These are phyloP conservation scores for Mortierella sp. DNA, from an alignment of 371 early-diverging fungal species.

Conservation along the genomic window DNA sequence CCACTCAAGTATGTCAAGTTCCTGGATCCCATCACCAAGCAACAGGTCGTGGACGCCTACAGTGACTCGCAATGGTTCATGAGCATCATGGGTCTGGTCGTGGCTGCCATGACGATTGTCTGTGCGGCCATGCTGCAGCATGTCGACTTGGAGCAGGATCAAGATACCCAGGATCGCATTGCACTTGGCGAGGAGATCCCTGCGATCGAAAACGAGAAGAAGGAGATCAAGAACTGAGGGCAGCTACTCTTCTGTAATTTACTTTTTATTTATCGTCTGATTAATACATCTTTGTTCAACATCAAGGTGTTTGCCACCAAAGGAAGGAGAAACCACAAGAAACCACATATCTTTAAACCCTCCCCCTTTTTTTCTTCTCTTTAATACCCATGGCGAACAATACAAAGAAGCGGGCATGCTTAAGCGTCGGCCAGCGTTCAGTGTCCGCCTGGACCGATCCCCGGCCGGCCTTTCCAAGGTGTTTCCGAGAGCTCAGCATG, in stretches of 20 bases:
- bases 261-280: background rate
- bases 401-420: too few species aligned
- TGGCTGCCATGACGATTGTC: conserved; percentile 39
- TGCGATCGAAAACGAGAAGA: conserved; percentile 12
- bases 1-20: conserved; percentile 28
- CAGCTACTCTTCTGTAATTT: conserved; percentile 7
- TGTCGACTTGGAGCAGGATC: conserved; percentile 32
- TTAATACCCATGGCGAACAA: too few species aligned
- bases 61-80: conserved; percentile 56
- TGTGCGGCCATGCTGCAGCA: conserved; percentile 29
- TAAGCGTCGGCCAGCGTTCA: too few species aligned
- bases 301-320: too few species aligned
- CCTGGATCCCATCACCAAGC: conserved; percentile 40
- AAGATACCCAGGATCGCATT: conserved; percentile 20
- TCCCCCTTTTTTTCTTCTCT: too few species aligned
- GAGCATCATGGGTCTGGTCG: conserved; percentile 55
- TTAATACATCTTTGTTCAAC: background rate
- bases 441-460: too few species aligned
- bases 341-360: too few species aligned
- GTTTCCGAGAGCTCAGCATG: too few species aligned
- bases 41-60: conserved; percentile 56
- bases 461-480: too few species aligned
- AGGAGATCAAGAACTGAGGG: conserved; percentile 20
- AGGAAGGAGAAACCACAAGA: too few species aligned
- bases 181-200: background rate